Percentiles rank a stretch among this genome's conserved stretches.
phyloP scores from a whole-genome alignment of 2,329 filamentous ascomycete species.

The Aspergillus sp. region DNA sequence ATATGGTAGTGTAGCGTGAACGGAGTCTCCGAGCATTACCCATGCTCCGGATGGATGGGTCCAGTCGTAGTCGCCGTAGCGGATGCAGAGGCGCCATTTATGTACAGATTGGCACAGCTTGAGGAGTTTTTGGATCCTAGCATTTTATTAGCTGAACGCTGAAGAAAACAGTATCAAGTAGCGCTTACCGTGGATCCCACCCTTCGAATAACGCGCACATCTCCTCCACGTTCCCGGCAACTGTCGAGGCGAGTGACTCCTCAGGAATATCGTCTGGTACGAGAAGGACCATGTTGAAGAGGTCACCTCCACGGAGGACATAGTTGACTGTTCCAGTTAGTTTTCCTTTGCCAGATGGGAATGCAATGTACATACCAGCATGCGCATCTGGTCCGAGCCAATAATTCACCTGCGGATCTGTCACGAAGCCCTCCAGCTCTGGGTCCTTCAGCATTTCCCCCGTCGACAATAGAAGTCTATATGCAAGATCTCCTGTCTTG shows the following conservation, averaged over 20 bases:
- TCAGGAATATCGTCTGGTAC: slow-evolving; percentile 63
- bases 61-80: slow-evolving; percentile 58
- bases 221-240: slow-evolving; percentile 53
- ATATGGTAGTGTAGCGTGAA: slow-evolving; percentile 65
- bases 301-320: slow-evolving; percentile 54
- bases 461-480: slow-evolving; percentile 52
- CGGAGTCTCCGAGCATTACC: slow-evolving; percentile 62
- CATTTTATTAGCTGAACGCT: not conserved
- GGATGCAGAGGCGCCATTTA: slow-evolving; percentile 63
- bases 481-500: slow-evolving; percentile 57
- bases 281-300: slow-evolving; percentile 56
- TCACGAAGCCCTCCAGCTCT: slow-evolving; percentile 46
- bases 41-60: slow-evolving; percentile 56
- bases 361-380: slow-evolving; percentile 28
- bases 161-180: not conserved
- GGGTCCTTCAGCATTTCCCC: slow-evolving; percentile 50
- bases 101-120: slow-evolving; percentile 57
- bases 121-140: slow-evolving; percentile 55
- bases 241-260: slow-evolving; percentile 48
- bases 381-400: slow-evolving; percentile 56
- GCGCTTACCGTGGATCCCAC: slow-evolving; percentile 55
- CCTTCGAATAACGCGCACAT: slow-evolving; percentile 55
- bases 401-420: slow-evolving; percentile 52
- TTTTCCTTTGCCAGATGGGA: accelerated
- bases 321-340: slow-evolving; percentile 50